phyloP scores from a whole-genome alignment of 169 alveolate species.

The Plasmodium inui region DNA sequence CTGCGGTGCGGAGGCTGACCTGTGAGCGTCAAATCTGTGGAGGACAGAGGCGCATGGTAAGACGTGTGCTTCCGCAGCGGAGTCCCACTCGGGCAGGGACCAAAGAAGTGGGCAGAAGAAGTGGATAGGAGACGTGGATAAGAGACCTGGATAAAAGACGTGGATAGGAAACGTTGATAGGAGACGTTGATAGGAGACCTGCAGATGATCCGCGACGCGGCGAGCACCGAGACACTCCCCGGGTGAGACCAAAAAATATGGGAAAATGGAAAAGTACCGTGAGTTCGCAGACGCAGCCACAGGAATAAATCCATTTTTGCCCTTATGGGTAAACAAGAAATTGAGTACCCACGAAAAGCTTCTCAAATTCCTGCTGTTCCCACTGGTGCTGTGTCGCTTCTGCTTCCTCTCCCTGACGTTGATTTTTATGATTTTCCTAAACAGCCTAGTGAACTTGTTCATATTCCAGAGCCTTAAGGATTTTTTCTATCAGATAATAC shows the following conservation, averaged over 20 bases:
- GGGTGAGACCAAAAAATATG: constrained; percentile 16
- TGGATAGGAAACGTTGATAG: too few relatives aligned
- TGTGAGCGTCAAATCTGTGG: background rate
- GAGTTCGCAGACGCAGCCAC: constrained; percentile 81
- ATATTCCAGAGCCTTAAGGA: constrained; percentile 58
- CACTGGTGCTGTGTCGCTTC: constrained; percentile 36
- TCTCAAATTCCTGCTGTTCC: constrained; percentile 37
- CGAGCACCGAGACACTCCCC: background rate
- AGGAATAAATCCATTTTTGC: constrained; percentile 81
- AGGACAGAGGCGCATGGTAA: background rate
- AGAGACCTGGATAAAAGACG: background rate
- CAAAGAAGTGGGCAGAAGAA: background rate
- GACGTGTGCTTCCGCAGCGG: background rate
- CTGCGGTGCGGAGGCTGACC: background rate
- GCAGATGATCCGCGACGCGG: too few relatives aligned
- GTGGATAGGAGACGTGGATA: background rate
- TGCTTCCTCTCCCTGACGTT: constrained; percentile 51
- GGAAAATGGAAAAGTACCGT: constrained; percentile 77
- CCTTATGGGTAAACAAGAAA: constrained; percentile 78
- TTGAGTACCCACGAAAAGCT: constrained; percentile 22
- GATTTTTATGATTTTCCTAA: constrained; percentile 59
- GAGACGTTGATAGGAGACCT: too few relatives aligned
- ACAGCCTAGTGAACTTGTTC: constrained; percentile 25
- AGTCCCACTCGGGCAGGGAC: background rate
- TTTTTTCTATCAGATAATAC: constrained; percentile 56